Evolutionary conservation across 768 basidiomycete species (phyloP), one percentile per base, ranked within the genome.

Genomic region (Rhizopogon salebrosus): DNA sequence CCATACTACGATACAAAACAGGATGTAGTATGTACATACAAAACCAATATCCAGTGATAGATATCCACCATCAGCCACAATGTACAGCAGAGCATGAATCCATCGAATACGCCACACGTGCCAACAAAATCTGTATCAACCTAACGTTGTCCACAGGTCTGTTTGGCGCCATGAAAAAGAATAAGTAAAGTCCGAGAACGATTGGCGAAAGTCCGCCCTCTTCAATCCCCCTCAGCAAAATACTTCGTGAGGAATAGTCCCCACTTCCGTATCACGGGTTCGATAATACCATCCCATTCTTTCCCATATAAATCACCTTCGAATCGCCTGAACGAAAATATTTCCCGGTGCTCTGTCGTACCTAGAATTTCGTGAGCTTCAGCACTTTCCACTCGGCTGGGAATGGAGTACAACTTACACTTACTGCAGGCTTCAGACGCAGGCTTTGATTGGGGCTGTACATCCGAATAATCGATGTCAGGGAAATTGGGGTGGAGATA

Each of bases 231-330:
- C 68, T 58, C 59, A 23, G 57, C n/a, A 10, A 63, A 70, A 43
- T 62, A 58, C 53, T 70, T 59, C 51, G 53, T 50, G n/a, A 80
- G 72, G 52, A 88, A 92, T 23, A 53, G 70, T 3, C 85, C 90
- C 90, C 90, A 92, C 48, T 80, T 81, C 63, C 87, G 80, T 49
- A 92, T 80, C 5, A 92, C 81, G 41, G 87, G 87, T 57, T 80
- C 81, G 34, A 92, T 85, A 26, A 92, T 75, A 16, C 65, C 54
- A 50, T 89, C 85, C 85, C 86, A 92, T 67, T 92, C 91, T 56
- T 73, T 80, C 7, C 81, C 83, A 53, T 78, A 74, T 58, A 81
- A 78, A 34, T 53, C 64, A 1, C 87, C 88, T 11, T 62, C 69
- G 50, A 81, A 75, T 37, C 83, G 77, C 42, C 68, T 68, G 61